Evolutionary conservation across 2,329 filamentous ascomycete species (phyloP).

Genomic region (Alternaria novae-zelandiae): DNA sequence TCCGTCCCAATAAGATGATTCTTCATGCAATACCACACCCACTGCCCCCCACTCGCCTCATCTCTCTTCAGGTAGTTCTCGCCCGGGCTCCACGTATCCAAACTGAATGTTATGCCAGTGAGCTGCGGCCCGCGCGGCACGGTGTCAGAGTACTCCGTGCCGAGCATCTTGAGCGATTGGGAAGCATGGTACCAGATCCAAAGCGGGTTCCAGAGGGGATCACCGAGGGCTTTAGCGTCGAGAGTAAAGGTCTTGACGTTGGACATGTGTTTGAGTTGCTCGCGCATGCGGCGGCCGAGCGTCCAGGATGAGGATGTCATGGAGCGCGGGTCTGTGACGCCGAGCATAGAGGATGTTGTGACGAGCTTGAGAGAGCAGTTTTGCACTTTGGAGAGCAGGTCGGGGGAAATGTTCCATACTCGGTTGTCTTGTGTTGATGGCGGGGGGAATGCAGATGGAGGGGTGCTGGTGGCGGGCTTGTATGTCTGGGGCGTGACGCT

Average conservation of each 20-base stretch:
- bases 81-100: slow-evolving; percentile 46
- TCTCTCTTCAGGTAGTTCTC: slow-evolving; percentile 43
- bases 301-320: slow-evolving; percentile 42
- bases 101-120: slow-evolving; percentile 40
- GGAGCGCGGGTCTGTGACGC: slow-evolving; percentile 42
- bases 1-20: slow-evolving; percentile 35
- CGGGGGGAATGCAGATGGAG: background rate
- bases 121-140: slow-evolving; percentile 25
- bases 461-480: background rate
- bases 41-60: slow-evolving; percentile 23
- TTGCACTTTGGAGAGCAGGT: slow-evolving; percentile 28
- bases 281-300: slow-evolving; percentile 36
- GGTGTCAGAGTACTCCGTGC: slow-evolving; percentile 15
- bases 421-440: slow-evolving; percentile 3
- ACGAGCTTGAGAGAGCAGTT: slow-evolving; percentile 40
- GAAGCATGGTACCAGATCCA: slow-evolving; percentile 49
- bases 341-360: slow-evolving; percentile 46
- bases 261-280: slow-evolving; percentile 27
- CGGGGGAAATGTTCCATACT: slow-evolving; percentile 39
- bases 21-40: slow-evolving; percentile 44
- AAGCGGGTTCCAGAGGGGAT: slow-evolving; percentile 49
- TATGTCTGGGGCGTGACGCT: slow-evolving; percentile 43
- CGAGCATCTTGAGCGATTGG: slow-evolving; percentile 43
- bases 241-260: slow-evolving; percentile 31
- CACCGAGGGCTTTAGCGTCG: slow-evolving; percentile 44